These are phyloP conservation scores for Agapanthus africanus DNA, from an alignment of 106 monocot species.

Conservation along the genomic window DNA sequence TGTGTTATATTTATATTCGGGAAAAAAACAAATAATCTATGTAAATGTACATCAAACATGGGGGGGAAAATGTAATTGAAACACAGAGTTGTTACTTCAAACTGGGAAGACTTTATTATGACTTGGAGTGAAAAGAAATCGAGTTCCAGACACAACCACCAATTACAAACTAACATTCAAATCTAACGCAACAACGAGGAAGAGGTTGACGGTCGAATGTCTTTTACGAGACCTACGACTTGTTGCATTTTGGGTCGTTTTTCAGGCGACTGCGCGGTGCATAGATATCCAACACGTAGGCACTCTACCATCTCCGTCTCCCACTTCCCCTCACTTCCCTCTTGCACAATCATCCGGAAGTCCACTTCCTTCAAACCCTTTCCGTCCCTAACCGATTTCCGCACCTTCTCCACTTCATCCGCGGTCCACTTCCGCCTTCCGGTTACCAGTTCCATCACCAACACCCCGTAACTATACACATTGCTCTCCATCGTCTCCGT, in stretches of 20 bases:
- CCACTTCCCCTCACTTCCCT: conserved; percentile 22
- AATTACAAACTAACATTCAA: background rate
- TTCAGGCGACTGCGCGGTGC: conserved; percentile 47
- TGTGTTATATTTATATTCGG: background rate
- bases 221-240: conserved; percentile 79
- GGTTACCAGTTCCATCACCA: conserved; percentile 75
- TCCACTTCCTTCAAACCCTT: conserved; percentile 35
- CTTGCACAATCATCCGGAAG: conserved; percentile 16
- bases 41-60: background rate
- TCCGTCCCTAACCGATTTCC: conserved; percentile 38
- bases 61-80: background rate
- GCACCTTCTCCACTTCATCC: conserved; percentile 29
- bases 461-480: conserved; percentile 64
- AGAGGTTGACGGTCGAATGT: conserved; percentile 27
- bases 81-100: too few species aligned
- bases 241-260: conserved; percentile 84
- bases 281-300: conserved; percentile 59
- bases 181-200: background rate
- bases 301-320: conserved; percentile 56
- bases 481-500: conserved; percentile 36
- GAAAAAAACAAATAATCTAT: background rate
- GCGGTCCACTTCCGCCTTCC: conserved; percentile 35
- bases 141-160: background rate
- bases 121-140: too few species aligned
- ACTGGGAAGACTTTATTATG: too few species aligned